These are phyloP conservation scores for Chaetomiaceae sp. DNA, from an alignment of 2,329 filamentous ascomycete genomes.

Conservation along the genomic window DNA sequence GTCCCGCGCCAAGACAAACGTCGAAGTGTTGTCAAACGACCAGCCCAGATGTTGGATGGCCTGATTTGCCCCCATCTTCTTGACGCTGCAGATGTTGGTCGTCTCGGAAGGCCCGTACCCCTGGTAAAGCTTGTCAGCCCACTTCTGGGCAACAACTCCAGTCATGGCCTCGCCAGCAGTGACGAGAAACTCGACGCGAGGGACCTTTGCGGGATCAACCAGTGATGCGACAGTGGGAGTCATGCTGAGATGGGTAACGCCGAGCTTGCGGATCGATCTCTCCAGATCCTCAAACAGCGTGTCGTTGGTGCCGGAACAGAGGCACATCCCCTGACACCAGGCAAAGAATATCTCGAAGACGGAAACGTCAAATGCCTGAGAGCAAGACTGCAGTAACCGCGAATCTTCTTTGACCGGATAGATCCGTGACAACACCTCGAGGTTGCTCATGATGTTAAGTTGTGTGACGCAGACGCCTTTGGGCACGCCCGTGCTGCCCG, in stretches of 20 bases:
- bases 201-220: conserved; percentile 63
- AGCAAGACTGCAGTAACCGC: conserved; percentile 75
- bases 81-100: conserved; percentile 81
- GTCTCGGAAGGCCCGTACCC: conserved; percentile 83
- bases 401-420: conserved; percentile 56
- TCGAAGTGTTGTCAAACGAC: conserved; percentile 70
- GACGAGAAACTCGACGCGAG: conserved; percentile 68
- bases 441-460: conserved; percentile 68
- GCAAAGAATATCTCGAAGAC: conserved; percentile 89
- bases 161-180: conserved; percentile 79
- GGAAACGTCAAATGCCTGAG: conserved; percentile 80
- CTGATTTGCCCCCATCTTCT: conserved; percentile 53
- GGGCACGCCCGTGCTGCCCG: conserved; percentile 73
- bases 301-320: conserved; percentile 73
- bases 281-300: conserved; percentile 70
- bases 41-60: conserved; percentile 71
- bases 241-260: conserved; percentile 74
- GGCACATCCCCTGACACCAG: conserved; percentile 71
- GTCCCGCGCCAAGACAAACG: conserved; percentile 53
- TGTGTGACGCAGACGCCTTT: conserved; percentile 79
- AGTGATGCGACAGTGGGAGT: conserved; percentile 80
- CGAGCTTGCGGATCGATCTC: conserved; percentile 55
- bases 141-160: conserved; percentile 61
- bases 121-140: conserved; percentile 68
- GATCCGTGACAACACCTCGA: conserved; percentile 58